Evolutionary conservation across 805 yeast species (phyloP), one percentile per base, ranked within the genome.

Genomic region (Zygoascus biomembranicola): DNA sequence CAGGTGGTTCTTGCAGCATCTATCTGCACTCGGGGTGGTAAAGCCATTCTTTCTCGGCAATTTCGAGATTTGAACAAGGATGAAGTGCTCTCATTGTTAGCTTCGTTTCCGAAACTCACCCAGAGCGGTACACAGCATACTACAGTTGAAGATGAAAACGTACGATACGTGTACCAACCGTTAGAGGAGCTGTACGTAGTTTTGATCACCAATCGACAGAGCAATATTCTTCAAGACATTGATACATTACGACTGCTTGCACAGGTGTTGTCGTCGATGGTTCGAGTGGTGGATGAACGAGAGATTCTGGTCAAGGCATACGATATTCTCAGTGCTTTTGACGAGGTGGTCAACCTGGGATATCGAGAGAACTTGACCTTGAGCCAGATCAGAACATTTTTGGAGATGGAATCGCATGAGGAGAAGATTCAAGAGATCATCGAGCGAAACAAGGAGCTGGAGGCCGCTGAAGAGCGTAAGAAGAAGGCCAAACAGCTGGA

Each of bases 341-440:
- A 94, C 69, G 99, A 94, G 72, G 87, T 94, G 53, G 82, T 94
- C 61, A 82, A 82, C 51, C 75, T 88, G 71, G 99, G 99, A 16
- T 89, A 85, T 74, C 82, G 87, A 60, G 99, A 94, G 69, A 86
- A 89, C 69, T 73, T 92, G 59, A 81, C 94, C 0, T 68, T 85
- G 59, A 69, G 82, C 55, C 98, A 94, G 73, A 86, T 94, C 59
- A 82, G 80, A 68, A 87, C 95, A 11, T 92, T 87, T 71, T 75
- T 94, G 73, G 92, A 89, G 67, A 92, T 94, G 98, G 98, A 94
- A 72, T 87, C 96, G 43, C 97, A 94, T 69, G 99, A 94, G 72
- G 99, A 94, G 73, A 92, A 88, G 76, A 92, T 95, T 66, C 98
- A 94, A 75, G 97, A 94, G 68, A 90, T 94, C 68, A 94, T 94